Evolutionary conservation across 2,329 filamentous ascomycete species (phyloP).

Genomic region (Apiospora malaysiana): DNA sequence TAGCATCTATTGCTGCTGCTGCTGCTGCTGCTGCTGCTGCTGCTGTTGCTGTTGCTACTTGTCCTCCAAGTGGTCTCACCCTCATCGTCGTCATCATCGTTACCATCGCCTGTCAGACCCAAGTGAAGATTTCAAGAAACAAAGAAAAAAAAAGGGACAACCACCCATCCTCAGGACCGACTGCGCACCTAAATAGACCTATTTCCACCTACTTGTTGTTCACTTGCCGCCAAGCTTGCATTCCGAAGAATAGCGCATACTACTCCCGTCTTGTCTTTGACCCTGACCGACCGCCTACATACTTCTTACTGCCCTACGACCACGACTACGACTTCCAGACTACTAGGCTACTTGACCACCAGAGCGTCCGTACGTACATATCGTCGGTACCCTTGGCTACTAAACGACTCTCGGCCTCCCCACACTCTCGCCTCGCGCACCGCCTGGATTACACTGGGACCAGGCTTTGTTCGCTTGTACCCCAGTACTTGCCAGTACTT

Average conservation of each 20-base stretch:
- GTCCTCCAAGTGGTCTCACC: background rate
- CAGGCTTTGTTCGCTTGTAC: background rate
- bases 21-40: background rate
- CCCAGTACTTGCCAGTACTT: conserved; percentile 13
- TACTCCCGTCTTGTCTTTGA: conserved; percentile 12
- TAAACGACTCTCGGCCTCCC: conserved; percentile 19
- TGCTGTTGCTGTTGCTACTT: background rate
- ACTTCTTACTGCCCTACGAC: conserved; percentile 4
- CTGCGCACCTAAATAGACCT: background rate
- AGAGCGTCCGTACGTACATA: background rate
- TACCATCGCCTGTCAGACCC: background rate
- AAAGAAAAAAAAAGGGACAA: background rate
- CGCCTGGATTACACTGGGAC: conserved; percentile 16
- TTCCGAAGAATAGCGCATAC: conserved; percentile 4
- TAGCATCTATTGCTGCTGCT: background rate
- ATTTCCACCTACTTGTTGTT: background rate
- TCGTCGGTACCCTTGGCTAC: background rate
- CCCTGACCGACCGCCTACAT: background rate
- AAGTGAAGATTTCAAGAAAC: background rate
- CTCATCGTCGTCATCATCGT: background rate
- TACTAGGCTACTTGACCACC: too few species aligned
- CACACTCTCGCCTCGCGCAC: conserved; percentile 9
- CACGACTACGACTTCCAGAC: too few species aligned
- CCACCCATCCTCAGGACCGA: background rate
- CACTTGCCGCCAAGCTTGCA: conserved; percentile 12